Evolutionary conservation across 1,139 yeast species (phyloP).

Genomic region (Suhomyces bribrorum): DNA sequence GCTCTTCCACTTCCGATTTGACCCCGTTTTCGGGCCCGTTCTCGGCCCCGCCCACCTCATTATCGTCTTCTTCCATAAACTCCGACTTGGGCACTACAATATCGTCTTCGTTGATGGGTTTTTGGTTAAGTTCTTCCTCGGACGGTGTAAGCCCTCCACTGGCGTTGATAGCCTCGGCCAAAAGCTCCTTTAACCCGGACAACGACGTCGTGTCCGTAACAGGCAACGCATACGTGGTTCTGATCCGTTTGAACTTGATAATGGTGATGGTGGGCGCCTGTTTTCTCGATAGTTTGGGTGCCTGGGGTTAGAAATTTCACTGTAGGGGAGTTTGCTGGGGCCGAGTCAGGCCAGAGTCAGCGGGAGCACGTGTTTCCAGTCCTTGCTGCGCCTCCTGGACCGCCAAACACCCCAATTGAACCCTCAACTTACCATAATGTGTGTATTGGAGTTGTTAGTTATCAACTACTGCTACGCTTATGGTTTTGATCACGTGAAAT

Average conservation of each 20-base stretch:
- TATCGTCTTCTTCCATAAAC: constrained; percentile 21
- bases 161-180: constrained; percentile 40
- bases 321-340: too few species aligned
- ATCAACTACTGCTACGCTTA: too few species aligned
- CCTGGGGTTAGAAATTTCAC: constrained; percentile 26
- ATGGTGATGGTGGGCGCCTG: constrained; percentile 26
- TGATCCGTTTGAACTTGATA: constrained; percentile 45
- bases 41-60: constrained; percentile 30
- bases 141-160: constrained; percentile 48
- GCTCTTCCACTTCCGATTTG: constrained; percentile 1
- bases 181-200: constrained; percentile 29
- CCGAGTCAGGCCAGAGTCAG: too few species aligned
- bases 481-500: too few species aligned
- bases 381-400: too few species aligned
- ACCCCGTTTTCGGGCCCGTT: constrained; percentile 14
- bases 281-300: constrained; percentile 27
- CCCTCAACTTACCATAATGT: too few species aligned
- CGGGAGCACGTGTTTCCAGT: too few species aligned
- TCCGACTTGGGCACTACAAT: constrained; percentile 35
- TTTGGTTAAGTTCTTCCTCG: constrained; percentile 17
- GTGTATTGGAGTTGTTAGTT: too few species aligned
- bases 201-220: constrained; percentile 26
- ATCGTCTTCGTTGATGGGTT: constrained; percentile 20
- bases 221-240: constrained; percentile 46
- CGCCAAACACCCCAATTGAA: too few species aligned